Conservation (phyloP, 495 filamentous ascomycete species). For the Bacidia gigantensis region DNA sequence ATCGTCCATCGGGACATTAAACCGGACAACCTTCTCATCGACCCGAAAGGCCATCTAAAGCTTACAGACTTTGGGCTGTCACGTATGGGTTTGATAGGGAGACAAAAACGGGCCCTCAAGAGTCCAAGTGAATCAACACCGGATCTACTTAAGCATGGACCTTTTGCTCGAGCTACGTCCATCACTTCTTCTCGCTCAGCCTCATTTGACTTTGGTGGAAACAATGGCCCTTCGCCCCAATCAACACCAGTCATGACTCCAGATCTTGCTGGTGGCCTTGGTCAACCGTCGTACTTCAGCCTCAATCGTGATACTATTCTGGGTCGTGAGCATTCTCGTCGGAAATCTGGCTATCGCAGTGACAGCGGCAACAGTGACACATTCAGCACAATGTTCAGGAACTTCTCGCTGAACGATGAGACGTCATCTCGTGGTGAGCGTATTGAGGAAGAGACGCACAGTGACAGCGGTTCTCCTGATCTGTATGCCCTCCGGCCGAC, state of each 20-base stretch:
- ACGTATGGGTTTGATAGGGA: slow-evolving; percentile 90
- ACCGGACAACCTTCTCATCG: slow-evolving; percentile 93
- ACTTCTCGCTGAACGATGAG: slow-evolving; percentile 66
- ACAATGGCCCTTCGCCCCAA: slow-evolving; percentile 48
- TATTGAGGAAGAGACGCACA: slow-evolving; percentile 60
- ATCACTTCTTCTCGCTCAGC: slow-evolving; percentile 89
- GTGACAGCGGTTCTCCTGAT: slow-evolving; percentile 57
- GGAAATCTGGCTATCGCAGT: slow-evolving; percentile 77
- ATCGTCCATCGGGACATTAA: slow-evolving; percentile 96
- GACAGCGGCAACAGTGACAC: slow-evolving; percentile 84
- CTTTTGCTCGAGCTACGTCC: slow-evolving; percentile 73
- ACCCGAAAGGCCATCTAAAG: slow-evolving; percentile 92
- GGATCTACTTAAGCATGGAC: slow-evolving; percentile 82
- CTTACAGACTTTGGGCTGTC: slow-evolving; percentile 95
- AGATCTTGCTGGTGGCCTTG: slow-evolving; percentile 48
- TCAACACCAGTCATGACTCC: slow-evolving; percentile 83
- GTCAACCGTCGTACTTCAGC: slow-evolving; percentile 88
- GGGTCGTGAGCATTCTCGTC: slow-evolving; percentile 58
- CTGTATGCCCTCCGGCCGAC: slow-evolving; percentile 48
- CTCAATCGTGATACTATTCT: slow-evolving; percentile 51
- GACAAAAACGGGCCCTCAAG: slow-evolving; percentile 84
- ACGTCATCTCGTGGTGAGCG: slow-evolving; percentile 29
- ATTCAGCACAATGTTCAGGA: slow-evolving; percentile 68
- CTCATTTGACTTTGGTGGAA: slow-evolving; percentile 78
- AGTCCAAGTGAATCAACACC: slow-evolving; percentile 69